Conservation (phyloP, 75 land plant genomes). For the Picea glauca region DNA sequence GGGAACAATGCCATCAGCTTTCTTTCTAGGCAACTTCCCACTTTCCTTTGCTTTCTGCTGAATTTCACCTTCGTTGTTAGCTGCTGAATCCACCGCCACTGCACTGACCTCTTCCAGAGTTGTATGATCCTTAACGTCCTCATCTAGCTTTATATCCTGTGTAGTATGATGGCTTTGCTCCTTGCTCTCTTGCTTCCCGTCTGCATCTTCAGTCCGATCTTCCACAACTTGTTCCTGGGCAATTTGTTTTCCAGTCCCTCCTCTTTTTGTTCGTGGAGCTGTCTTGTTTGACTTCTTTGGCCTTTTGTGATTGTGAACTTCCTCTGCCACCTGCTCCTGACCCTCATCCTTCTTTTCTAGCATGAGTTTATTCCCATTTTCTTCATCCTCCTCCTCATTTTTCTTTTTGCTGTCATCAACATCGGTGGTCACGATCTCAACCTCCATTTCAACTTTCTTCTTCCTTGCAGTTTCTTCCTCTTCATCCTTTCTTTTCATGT, state of each 20-base stretch:
- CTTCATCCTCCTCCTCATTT: background rate
- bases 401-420: background rate
- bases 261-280: conserved; percentile 8
- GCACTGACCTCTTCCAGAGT: background rate
- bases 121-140: background rate
- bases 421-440: background rate
- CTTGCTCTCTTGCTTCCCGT: background rate
- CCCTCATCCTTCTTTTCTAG: background rate
- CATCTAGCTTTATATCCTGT: background rate
- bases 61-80: background rate
- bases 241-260: background rate
- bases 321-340: background rate
- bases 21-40: background rate
- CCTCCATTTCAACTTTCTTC: background rate
- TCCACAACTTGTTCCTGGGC: background rate
- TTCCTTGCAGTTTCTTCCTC: background rate
- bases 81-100: background rate
- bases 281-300: conserved; percentile 5
- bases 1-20: background rate
- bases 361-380: background rate
- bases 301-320: background rate
- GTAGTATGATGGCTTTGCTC: background rate
- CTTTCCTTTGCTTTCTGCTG: conserved; percentile 8
- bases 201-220: background rate
- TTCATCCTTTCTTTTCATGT: background rate